Conservation (phyloP, 1,284 basidiomycete species). For the Pulchroboletus neoregius region DNA sequence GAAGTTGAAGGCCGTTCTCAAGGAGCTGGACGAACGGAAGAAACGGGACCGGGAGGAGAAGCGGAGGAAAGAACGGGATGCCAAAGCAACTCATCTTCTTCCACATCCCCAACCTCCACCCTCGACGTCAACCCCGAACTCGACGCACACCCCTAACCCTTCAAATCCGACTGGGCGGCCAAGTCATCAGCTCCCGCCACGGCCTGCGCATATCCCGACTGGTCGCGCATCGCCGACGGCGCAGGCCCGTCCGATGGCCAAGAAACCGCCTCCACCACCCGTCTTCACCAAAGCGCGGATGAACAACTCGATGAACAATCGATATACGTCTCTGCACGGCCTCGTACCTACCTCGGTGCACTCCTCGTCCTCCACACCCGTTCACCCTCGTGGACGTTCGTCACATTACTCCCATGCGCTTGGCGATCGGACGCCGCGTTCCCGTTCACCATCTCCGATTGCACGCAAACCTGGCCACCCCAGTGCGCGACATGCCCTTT, state of each 20-base stretch:
- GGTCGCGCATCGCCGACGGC: conserved; percentile 30
- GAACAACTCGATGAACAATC: conserved; percentile 26
- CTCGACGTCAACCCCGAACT: conserved; percentile 27
- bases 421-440: conserved; percentile 27
- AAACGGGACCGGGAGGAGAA: conserved; percentile 49
- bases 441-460: conserved; percentile 48
- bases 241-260: conserved; percentile 32
- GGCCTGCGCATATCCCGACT: conserved; percentile 26
- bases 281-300: conserved; percentile 25
- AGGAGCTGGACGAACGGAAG: conserved; percentile 54
- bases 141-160: conserved; percentile 27
- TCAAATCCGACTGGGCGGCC: conserved; percentile 23
- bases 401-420: conserved; percentile 19
- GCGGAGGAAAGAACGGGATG: conserved; percentile 38
- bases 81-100: conserved; percentile 21
- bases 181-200: conserved; percentile 32
- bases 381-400: conserved; percentile 26
- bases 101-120: conserved; percentile 15
- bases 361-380: conserved; percentile 31
- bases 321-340: conserved; percentile 23
- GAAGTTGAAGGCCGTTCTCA: conserved; percentile 55
- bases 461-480: conserved; percentile 37
- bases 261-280: conserved; percentile 24
- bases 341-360: conserved; percentile 16
- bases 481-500: conserved; percentile 32